Evolutionary conservation across 371 early-diverging fungal genomes (phyloP).

Genomic region (Mucor circinelloides): DNA sequence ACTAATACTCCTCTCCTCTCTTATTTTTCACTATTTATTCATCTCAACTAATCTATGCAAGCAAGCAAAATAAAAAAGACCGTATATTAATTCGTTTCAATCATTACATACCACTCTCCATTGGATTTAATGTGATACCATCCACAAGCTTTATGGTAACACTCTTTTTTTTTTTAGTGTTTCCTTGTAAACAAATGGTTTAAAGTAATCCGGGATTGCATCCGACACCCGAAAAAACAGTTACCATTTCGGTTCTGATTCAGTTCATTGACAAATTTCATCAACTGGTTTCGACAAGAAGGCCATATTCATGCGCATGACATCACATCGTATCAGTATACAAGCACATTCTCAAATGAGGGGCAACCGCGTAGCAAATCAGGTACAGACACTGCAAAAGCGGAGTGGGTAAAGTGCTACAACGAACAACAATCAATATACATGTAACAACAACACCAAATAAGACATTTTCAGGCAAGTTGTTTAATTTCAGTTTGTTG

Average conservation of each 20-base stretch:
- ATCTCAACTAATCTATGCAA: not conserved
- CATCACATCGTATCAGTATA: not conserved
- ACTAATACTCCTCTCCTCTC: not conserved
- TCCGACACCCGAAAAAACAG: constrained; percentile 9
- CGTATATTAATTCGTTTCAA: not conserved
- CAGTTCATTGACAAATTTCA: not conserved
- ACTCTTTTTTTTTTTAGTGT: not conserved
- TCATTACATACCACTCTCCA: not conserved
- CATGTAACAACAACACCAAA: not conserved
- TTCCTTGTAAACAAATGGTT: not conserved
- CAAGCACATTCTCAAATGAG: not conserved
- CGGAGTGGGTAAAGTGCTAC: not conserved
- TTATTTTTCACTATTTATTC: not conserved
- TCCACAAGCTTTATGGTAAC: not conserved
- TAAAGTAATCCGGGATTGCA: constrained; percentile 4
- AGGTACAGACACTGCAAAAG: not conserved
- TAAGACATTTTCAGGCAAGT: not conserved
- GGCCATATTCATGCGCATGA: not conserved
- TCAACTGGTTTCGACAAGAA: not conserved
- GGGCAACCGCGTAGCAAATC: not conserved
- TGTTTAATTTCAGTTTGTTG: not conserved
- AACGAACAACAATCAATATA: not conserved
- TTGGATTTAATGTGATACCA: not conserved
- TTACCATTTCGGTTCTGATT: not conserved
- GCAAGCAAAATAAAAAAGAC: not conserved